Evolutionary conservation across 108 stramenopile species (phyloP).

Genomic region (Cyclotella choctawhatcheeana): DNA sequence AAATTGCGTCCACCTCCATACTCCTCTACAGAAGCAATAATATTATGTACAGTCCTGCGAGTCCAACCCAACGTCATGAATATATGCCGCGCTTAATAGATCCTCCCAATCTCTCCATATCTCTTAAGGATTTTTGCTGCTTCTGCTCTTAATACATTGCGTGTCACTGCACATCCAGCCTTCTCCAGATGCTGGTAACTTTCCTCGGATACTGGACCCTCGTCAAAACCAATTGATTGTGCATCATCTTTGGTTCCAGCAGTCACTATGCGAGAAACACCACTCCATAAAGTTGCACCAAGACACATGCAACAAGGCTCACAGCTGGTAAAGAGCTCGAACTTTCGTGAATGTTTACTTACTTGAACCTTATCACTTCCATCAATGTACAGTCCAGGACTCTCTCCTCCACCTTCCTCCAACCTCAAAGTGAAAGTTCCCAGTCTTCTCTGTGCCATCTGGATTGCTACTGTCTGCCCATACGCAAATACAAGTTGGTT

Average conservation of each 20-base stretch:
- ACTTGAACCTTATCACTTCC: no score
- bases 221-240: conserved; percentile 86
- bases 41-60: no score
- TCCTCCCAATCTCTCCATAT: conserved; percentile 49
- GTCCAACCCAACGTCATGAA: no score
- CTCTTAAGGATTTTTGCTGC: conserved; percentile 65
- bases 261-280: conserved; percentile 79
- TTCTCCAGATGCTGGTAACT: conserved; percentile 74
- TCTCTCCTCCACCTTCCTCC: conserved; percentile 31
- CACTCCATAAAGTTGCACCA: conserved; percentile 87
- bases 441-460: conserved; percentile 74
- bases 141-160: conserved; percentile 68
- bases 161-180: conserved; percentile 63
- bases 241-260: conserved; percentile 85
- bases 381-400: no score
- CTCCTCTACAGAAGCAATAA: no score
- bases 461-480: conserved; percentile 89
- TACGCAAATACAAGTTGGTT: no score
- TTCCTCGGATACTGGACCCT: conserved; percentile 85
- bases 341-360: no score
- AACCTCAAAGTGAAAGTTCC: conserved; percentile 57
- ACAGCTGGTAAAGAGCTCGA: conserved; percentile 81
- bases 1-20: no score
- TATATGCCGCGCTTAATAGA: no score
- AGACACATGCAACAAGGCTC: conserved; percentile 89